These are phyloP conservation scores for Plectranthus barbatus DNA, from an alignment of 257 asterid genomes.

Conservation along the genomic window DNA sequence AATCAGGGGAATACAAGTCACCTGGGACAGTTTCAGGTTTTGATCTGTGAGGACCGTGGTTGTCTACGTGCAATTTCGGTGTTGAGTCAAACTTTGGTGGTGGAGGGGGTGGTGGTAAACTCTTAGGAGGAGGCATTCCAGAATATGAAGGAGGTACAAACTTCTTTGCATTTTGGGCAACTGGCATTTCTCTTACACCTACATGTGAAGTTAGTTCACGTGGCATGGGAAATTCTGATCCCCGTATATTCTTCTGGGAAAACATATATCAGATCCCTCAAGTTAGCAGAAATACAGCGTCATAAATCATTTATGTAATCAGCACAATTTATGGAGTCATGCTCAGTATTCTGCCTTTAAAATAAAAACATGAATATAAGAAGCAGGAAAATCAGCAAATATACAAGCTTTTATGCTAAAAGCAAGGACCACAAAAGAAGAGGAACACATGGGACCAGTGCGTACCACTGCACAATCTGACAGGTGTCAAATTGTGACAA, in stretches of 20 bases:
- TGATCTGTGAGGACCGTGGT: slow-evolving; percentile 19
- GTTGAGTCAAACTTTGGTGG: slow-evolving; percentile 51
- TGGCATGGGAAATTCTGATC: slow-evolving; percentile 53
- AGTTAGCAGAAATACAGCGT: slow-evolving; percentile 24
- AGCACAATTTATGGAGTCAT: slow-evolving; percentile 8
- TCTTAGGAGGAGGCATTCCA: slow-evolving; percentile 41
- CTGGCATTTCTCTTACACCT: slow-evolving; percentile 43
- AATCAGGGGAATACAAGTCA: slow-evolving; percentile 11
- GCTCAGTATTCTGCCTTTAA: background rate
- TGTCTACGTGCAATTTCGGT: slow-evolving; percentile 24
- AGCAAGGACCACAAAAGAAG: background rate
- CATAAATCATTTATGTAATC: slow-evolving; percentile 8
- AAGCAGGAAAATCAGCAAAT: background rate
- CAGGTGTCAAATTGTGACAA: background rate
- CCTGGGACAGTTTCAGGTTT: slow-evolving; percentile 60
- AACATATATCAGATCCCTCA: slow-evolving; percentile 37
- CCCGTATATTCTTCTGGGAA: slow-evolving; percentile 65
- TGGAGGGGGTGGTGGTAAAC: slow-evolving; percentile 38
- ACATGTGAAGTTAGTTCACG: slow-evolving; percentile 58
- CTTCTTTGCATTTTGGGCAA: slow-evolving; percentile 29
- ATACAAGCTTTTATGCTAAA: background rate
- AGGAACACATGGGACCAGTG: background rate
- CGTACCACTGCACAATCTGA: background rate
- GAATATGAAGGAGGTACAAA: slow-evolving; percentile 28
- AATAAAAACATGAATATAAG: background rate